Evolutionary conservation across 2,329 filamentous ascomycete species (phyloP).

Genomic region (Penicillium sp.): DNA sequence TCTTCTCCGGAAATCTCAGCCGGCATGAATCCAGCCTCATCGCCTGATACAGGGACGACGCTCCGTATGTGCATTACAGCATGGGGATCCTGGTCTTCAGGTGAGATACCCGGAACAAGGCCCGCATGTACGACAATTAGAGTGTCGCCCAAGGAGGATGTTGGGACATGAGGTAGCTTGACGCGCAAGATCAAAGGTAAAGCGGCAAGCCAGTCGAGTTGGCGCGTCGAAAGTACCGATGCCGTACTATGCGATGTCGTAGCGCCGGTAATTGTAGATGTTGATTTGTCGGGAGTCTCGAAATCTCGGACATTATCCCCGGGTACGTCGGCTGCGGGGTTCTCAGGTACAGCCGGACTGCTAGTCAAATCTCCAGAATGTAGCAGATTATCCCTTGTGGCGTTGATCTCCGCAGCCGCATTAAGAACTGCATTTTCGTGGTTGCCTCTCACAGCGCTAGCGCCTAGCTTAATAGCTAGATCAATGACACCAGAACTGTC

Average conservation of each 20-base stretch:
- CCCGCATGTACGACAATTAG: slow-evolving; percentile 23
- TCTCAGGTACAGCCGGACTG: not conserved
- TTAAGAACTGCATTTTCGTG: slow-evolving; percentile 26
- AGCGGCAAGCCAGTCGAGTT: slow-evolving; percentile 21
- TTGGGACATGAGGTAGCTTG: slow-evolving; percentile 8
- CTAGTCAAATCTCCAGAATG: not conserved
- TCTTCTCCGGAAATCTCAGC: slow-evolving; percentile 17
- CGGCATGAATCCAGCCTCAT: slow-evolving; percentile 1
- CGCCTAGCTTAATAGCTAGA: slow-evolving; percentile 20
- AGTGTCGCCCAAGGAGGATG: slow-evolving; percentile 10
- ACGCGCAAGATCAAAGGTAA: slow-evolving; percentile 23
- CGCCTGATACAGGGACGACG: not conserved
- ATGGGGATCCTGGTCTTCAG: slow-evolving; percentile 20
- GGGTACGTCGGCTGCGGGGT: not conserved
- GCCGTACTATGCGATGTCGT: slow-evolving; percentile 11
- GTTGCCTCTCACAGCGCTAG: slow-evolving; percentile 25
- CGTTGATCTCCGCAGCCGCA: slow-evolving; percentile 14
- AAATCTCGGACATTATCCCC: not conserved
- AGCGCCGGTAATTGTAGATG: not conserved
- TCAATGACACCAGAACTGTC: slow-evolving; percentile 23
- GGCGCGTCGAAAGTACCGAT: slow-evolving; percentile 10
- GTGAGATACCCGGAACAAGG: slow-evolving; percentile 15
- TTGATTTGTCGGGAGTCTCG: not conserved
- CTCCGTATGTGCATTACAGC: slow-evolving; percentile 22
- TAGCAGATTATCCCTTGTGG: not conserved